Evolutionary conservation across 345 rosid species (phyloP), one percentile per base, ranked within the genome.

Genomic region (Salix caprea): DNA sequence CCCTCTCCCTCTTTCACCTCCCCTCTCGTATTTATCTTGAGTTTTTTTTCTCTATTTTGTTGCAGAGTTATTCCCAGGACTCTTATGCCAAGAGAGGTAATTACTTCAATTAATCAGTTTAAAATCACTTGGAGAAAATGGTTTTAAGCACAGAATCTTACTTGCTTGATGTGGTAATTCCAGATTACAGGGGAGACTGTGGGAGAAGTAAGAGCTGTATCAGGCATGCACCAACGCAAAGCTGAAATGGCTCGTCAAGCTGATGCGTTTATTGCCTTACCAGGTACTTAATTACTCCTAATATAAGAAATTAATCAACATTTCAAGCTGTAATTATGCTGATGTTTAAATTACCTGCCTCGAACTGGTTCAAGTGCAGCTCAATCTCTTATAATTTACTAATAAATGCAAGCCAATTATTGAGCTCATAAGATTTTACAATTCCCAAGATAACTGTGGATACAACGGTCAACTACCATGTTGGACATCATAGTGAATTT

Each of bases 231-330:
- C 82, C 96, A 90, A 75, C 79, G 94, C 44, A 88, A 91, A 79
- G 96, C 96, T 19, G 92, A 91, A 83, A 91, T 91, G 96, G 89
- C 96, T 62, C 91, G 91, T 37, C 93, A 90, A 71, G 93, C 96
- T 24, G 96, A 91, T 72, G 93, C 96, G 10, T 91, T 91, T 77
- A 85, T 91, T 52, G 91, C 93, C 72, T 78, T 91, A 60, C 96
- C 96, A 65, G 95, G 94, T 87, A 71, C 52, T 26, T 0, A 28
- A 70, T n/a, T 34, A 6, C 12, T 46, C 13, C 9, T 30, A 18
- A 19, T 7, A 48, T 8, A 23, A 13, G 23, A 68, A 6, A 68
- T 68, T 9, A 40, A 46, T 7, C 37, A 70, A 28, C 23, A 46
- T 26, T 50, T 50, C 34, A 23, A 28, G 16, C 40, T 2, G 32